These are phyloP conservation scores for Aspergillus intermedius DNA, from an alignment of 2,329 filamentous ascomycete genomes.

Conservation along the genomic window DNA sequence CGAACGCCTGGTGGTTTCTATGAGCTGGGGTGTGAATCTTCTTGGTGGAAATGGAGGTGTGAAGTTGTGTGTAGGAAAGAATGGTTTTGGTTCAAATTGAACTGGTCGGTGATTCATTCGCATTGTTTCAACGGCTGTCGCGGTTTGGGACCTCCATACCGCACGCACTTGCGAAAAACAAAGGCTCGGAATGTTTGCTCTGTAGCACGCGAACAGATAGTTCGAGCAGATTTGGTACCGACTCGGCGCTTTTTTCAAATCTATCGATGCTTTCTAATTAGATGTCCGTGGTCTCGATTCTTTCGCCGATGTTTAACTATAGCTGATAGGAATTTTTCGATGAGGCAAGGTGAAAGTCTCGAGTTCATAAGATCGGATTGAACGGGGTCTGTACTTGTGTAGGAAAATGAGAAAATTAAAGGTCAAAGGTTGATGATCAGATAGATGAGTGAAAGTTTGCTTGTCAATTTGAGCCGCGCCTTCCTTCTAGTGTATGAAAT, in stretches of 20 bases:
- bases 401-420: neutral
- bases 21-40: conserved; percentile 26
- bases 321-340: neutral
- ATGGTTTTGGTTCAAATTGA: neutral
- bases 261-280: no score
- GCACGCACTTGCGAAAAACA: neutral
- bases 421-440: neutral
- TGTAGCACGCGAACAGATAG: neutral
- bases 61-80: neutral
- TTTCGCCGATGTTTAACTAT: neutral
- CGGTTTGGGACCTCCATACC: neutral
- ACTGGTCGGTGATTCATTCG: neutral
- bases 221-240: neutral
- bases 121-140: conserved; percentile 37
- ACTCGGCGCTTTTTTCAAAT: neutral
- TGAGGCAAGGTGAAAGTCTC: neutral
- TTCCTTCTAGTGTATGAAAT: no score
- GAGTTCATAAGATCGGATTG: neutral
- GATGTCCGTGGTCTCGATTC: neutral
- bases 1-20: conserved; percentile 27
- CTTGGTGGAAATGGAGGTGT: conserved; percentile 13
- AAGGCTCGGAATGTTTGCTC: neutral
- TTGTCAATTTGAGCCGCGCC: neutral
- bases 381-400: no score
- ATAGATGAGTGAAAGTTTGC: neutral